Evolutionary conservation across 2,329 filamentous ascomycete species (phyloP), one percentile per base, ranked within the genome.

Genomic region (Knoxdaviesia proteae): DNA sequence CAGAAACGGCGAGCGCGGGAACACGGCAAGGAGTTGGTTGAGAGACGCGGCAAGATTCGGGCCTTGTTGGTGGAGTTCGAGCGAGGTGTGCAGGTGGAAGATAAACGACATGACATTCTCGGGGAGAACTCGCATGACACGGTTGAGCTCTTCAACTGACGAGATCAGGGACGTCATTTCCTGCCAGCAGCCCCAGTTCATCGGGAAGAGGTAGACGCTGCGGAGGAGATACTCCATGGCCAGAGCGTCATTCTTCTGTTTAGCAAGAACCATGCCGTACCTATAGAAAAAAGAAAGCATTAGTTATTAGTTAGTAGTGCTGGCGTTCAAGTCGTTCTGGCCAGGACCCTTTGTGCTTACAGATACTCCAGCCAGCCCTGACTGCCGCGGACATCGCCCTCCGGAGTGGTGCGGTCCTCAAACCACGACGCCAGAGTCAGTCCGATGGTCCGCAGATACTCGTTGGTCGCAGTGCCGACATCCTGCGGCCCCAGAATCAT

Each of bases 181-280:
- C 45, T 90, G 71, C 90, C 90, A 98, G 47, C 86, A 87, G 6
- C 86, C 84, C 90, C 90, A 98, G 55, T 96, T 94, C 71, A 87
- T 94, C 1, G 86, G 83, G 52, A 86, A 93, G 36, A 84, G 64
- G 56, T 92, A 82, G 7, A 94, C 83, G 54, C 87, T 94, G 48
- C 76, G 72, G 42, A 94, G 67, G n/a, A 98, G 68, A 69, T 82
- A 94, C 48, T 81, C 74, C 58, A 88, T 77, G 2, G 90, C 90
- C 46, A 81, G 70, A 38, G 77, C 70, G 50, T 93, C 86, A 52
- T 90, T 94, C 59, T 93, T 93, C 47, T 87, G 80, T 58, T 87
- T 94, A 34, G 84, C 73, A 11, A 96, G 66, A 9, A 94, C 77
- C 60, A 96, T 80, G 7, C 87, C 90, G 53, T 96, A 96, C 10